These are phyloP conservation scores for Cajanus cajan DNA, from an alignment of 306 rosid species.

Conservation along the genomic window DNA sequence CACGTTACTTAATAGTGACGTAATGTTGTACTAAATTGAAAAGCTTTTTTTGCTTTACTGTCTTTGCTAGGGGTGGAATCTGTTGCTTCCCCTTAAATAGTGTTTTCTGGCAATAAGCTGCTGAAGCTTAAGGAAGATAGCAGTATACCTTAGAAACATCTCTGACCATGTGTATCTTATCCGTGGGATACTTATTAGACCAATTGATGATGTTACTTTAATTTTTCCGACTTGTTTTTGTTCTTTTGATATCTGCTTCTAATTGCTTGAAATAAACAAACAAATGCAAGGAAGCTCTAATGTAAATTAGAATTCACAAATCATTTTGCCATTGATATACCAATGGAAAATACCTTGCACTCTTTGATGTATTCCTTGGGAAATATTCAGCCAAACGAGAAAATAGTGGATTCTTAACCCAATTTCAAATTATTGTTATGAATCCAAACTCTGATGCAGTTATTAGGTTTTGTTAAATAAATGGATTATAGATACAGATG, in stretches of 20 bases:
- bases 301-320: not conserved
- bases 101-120: not conserved
- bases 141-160: not conserved
- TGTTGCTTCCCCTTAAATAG: not conserved
- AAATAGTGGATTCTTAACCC: not conserved
- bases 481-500: not conserved
- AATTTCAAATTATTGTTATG: not conserved
- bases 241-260: not conserved
- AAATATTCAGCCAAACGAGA: not conserved
- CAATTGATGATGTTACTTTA: not conserved
- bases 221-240: not conserved
- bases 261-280: not conserved
- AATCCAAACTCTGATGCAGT: not conserved
- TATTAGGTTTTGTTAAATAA: not conserved
- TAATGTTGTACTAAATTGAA: not conserved
- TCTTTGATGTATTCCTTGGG: not conserved
- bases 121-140: slow-evolving; percentile 6
- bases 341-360: not conserved
- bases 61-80: not conserved
- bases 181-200: not conserved
- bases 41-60: not conserved
- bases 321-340: not conserved
- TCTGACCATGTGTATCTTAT: not conserved
- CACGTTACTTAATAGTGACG: not conserved
- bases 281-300: not conserved